A percentile compares a stretch with the other conserved stretches of the same genome.
Conservation (phyloP, 1,139 yeast species). For the Pneumocystis canis region DNA sequence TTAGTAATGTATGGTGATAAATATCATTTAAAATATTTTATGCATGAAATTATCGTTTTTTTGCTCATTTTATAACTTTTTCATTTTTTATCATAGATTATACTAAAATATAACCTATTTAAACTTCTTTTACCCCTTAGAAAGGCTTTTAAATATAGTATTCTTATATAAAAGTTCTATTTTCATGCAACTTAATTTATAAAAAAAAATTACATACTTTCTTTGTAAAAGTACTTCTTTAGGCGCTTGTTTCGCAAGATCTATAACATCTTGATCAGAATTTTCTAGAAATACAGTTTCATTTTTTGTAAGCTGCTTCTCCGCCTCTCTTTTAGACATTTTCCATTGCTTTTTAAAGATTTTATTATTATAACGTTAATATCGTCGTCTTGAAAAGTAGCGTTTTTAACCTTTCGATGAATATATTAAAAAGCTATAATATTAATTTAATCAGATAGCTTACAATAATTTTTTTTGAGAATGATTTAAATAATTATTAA, state of each 20-base stretch:
- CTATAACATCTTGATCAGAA: slow-evolving; percentile 11
- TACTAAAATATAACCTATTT: too few species aligned
- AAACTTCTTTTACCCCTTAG: neutral
- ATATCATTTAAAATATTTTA: neutral
- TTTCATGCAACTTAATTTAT: neutral
- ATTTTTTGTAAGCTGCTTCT: slow-evolving; percentile 12
- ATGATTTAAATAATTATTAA: too few species aligned
- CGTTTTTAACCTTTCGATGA: too few species aligned
- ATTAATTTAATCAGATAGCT: too few species aligned
- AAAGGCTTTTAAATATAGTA: neutral
- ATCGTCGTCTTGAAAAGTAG: too few species aligned
- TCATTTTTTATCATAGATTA: too few species aligned
- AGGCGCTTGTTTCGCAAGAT: slow-evolving; percentile 10
- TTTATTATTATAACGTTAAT: neutral
- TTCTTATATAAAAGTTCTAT: neutral
- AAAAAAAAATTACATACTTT: slow-evolving; percentile 5
- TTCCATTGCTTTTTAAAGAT: neutral
- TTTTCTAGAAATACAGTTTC: neutral
- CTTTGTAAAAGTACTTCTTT: slow-evolving; percentile 12
- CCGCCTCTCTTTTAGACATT: slow-evolving; percentile 14
- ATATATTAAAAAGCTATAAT: too few species aligned
- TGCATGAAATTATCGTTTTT: neutral
- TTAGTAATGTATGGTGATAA: neutral
- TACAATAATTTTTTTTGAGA: too few species aligned
- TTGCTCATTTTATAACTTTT: neutral